phyloP scores from a whole-genome alignment of 1,139 yeast species.

The Sugiyamaella sp. region DNA sequence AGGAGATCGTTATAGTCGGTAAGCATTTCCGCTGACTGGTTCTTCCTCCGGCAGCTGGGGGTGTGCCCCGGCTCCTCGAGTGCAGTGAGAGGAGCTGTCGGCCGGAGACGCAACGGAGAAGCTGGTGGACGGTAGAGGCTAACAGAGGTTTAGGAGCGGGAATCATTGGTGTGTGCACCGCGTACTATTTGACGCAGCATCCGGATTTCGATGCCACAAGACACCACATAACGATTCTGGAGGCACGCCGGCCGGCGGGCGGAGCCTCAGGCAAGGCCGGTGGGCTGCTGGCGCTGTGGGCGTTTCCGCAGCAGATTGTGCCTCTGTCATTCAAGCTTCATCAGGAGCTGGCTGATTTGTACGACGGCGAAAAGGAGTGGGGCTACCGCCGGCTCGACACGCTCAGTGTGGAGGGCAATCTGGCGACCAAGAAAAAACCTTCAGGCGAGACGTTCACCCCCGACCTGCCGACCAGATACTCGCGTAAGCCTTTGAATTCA shows the following conservation, averaged over 20 bases:
- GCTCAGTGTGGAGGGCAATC: conserved; percentile 83
- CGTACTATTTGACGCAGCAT: conserved; percentile 83
- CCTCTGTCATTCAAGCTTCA: conserved; percentile 86
- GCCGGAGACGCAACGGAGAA: background rate
- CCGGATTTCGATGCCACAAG: conserved; percentile 72
- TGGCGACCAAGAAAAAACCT: conserved; percentile 34
- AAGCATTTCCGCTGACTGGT: conserved; percentile 20
- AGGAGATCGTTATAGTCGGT: conserved; percentile 46
- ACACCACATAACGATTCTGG: conserved; percentile 84
- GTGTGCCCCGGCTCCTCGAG: too few species aligned
- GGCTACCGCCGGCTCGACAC: conserved; percentile 90
- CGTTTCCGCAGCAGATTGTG: conserved; percentile 93
- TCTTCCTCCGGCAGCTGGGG: conserved; percentile 4
- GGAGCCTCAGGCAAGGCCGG: conserved; percentile 99
- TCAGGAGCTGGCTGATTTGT: conserved; percentile 75
- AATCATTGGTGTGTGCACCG: conserved; percentile 93
- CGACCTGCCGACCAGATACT: conserved; percentile 14
- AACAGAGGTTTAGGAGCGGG: conserved; percentile 70
- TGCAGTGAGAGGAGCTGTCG: too few species aligned
- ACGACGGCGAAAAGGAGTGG: conserved; percentile 84
- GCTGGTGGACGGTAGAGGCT: background rate
- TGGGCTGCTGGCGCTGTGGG: conserved; percentile 92
- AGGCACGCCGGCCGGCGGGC: conserved; percentile 91
- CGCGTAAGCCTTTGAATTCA: conserved; percentile 13
- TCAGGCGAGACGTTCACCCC: conserved; percentile 4